Evolutionary conservation across 306 rosid species (phyloP).

Genomic region (Gastrolobium villosum): DNA sequence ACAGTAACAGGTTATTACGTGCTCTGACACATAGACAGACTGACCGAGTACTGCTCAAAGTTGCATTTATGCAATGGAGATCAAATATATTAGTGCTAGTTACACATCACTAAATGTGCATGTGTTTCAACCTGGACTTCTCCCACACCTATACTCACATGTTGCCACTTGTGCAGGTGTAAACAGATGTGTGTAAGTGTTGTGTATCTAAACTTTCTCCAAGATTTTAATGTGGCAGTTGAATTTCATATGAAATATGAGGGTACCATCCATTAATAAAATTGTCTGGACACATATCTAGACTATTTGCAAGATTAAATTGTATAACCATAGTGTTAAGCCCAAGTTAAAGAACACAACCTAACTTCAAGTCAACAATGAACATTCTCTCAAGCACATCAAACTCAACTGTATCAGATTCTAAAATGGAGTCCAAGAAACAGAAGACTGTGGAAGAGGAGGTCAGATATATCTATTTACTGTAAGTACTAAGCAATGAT

Average conservation of each 20-base stretch:
- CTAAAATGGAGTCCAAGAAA: background rate
- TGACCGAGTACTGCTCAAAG: background rate
- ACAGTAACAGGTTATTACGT: background rate
- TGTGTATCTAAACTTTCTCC: background rate
- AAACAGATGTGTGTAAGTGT: background rate
- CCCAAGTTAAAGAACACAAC: background rate
- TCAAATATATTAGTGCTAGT: conserved; percentile 1
- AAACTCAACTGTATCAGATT: conserved; percentile 29
- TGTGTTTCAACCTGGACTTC: background rate
- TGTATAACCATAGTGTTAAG: background rate
- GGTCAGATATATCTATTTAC: conserved; percentile 10
- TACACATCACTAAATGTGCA: conserved; percentile 17
- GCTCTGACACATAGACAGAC: background rate
- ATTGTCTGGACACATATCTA: background rate
- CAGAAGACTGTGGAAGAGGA: conserved; percentile 12
- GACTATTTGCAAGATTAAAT: conserved; percentile 17
- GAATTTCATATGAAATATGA: conserved; percentile 10
- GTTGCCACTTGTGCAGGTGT: background rate
- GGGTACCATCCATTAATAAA: conserved; percentile 16
- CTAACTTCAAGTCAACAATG: background rate
- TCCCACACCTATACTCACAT: background rate
- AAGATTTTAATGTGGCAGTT: background rate
- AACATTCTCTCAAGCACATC: conserved; percentile 1
- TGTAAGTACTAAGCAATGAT: conserved; percentile 15
- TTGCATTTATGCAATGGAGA: conserved; percentile 1